phyloP scores from a whole-genome alignment of 768 basidiomycete genomes.

The Gloeophyllum trabeum region DNA sequence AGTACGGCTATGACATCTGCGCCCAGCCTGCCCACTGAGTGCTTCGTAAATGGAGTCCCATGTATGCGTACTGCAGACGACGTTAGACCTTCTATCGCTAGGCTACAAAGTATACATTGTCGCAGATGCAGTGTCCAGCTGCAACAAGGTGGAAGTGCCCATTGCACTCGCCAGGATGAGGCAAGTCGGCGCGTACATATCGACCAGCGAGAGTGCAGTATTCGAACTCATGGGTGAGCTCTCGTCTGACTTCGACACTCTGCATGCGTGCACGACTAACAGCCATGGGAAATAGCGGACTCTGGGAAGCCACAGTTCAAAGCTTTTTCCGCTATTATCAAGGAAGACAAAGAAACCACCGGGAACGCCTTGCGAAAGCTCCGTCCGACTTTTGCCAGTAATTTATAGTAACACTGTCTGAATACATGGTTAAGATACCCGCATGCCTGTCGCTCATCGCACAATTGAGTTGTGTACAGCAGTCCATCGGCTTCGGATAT shows the following conservation, averaged over 20 bases:
- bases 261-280: too few relatives aligned
- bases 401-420: too few relatives aligned
- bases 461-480: too few relatives aligned
- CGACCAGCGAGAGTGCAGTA: conserved; percentile 71
- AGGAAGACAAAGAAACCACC: conserved; percentile 66
- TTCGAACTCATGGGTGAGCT: conserved; percentile 63
- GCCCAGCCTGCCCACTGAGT: background rate
- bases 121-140: conserved; percentile 79
- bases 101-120: conserved; percentile 54
- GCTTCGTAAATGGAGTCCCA: conserved; percentile 47
- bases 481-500: too few relatives aligned
- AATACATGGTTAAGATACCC: too few relatives aligned
- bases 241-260: conserved; percentile 5
- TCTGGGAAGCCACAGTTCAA: conserved; percentile 58
- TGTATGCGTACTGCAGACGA: conserved; percentile 81
- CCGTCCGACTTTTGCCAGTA: conserved; percentile 1
- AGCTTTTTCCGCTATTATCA: conserved; percentile 58
- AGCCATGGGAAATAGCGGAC: too few relatives aligned
- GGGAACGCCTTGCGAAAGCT: conserved; percentile 22
- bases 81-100: conserved; percentile 48
- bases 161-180: conserved; percentile 62
- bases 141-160: conserved; percentile 70
- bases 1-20: conserved; percentile 8
- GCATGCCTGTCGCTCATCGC: too few relatives aligned
- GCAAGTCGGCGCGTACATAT: conserved; percentile 63